A percentile compares a stretch with the other conserved stretches of the same genome.
Conservation (phyloP, 768 basidiomycete genomes). For the Ephemerocybe angulata region DNA sequence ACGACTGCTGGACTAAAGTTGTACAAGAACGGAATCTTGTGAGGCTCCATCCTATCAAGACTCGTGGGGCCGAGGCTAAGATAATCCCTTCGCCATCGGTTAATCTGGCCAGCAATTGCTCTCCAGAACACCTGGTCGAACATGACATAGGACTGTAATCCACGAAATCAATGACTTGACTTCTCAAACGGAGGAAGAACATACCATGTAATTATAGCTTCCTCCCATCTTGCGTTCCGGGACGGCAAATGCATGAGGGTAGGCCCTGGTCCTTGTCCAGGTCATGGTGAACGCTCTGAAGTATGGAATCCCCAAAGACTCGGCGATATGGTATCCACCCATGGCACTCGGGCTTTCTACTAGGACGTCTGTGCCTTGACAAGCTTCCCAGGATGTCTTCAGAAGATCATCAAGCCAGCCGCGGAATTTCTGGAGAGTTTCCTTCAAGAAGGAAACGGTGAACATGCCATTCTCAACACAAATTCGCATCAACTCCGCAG, state of each 20-base stretch:
- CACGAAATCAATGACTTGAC: background rate
- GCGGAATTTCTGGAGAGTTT: conserved; percentile 89
- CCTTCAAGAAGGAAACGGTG: conserved; percentile 91
- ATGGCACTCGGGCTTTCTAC: conserved; percentile 96
- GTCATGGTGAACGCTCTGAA: conserved; percentile 97
- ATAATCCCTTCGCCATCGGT: conserved; percentile 82
- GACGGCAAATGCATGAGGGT: conserved; percentile 97
- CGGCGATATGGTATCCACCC: conserved; percentile 96
- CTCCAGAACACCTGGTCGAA: conserved; percentile 99
- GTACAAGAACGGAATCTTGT: conserved; percentile 97
- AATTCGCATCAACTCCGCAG: conserved; percentile 95
- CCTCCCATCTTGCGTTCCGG: conserved; percentile 98
- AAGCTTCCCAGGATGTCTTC: conserved; percentile 93
- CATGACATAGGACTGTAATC: conserved; percentile 82
- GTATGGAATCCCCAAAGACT: conserved; percentile 89
- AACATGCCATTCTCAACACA: conserved; percentile 99
- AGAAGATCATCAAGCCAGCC: conserved; percentile 97
- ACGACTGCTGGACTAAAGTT: conserved; percentile 92
- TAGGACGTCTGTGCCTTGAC: conserved; percentile 89
- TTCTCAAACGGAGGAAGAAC: conserved; percentile 2
- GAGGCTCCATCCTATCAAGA: conserved; percentile 93
- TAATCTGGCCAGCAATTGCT: conserved; percentile 90
- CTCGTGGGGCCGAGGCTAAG: conserved; percentile 77
- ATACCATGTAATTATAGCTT: conserved; percentile 96
- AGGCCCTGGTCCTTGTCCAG: conserved; percentile 95